phyloP scores from a whole-genome alignment of 176 grass and related monocot genomes.

The Stipa capillata region DNA sequence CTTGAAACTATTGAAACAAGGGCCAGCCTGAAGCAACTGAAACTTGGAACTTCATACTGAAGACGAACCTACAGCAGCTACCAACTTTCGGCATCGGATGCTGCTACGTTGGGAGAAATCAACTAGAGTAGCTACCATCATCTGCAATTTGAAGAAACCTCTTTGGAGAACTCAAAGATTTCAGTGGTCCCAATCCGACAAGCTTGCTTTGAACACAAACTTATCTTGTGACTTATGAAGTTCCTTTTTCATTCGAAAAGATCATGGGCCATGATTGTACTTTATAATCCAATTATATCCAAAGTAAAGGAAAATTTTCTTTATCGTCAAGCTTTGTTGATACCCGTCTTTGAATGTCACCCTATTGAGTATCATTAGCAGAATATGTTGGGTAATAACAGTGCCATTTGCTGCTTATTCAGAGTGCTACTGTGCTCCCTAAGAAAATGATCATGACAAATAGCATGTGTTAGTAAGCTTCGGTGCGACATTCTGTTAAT shows the following conservation, averaged over 20 bases:
- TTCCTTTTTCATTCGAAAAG: not conserved
- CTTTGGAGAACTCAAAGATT: not conserved
- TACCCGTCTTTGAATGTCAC: not conserved
- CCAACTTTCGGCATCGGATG: no score
- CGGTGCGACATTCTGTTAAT: not conserved
- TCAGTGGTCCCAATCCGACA: not conserved
- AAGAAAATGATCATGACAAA: not conserved
- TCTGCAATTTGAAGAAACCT: not conserved
- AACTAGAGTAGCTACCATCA: not conserved
- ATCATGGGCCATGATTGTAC: not conserved
- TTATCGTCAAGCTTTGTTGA: not conserved
- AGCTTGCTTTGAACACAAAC: conserved; percentile 1
- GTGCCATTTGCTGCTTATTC: not conserved
- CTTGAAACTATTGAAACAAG: not conserved
- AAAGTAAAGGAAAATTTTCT: not conserved
- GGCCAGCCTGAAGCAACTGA: not conserved
- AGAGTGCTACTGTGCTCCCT: not conserved
- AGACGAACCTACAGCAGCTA: not conserved
- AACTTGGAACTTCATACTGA: not conserved
- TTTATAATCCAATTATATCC: not conserved
- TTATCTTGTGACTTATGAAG: not conserved
- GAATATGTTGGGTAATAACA: not conserved
- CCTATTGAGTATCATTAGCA: not conserved
- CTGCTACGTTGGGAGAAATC: not conserved
- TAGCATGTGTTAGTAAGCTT: not conserved